Conservation (phyloP, 73 alveolate genomes). For the Paramecium primaurelia region DNA sequence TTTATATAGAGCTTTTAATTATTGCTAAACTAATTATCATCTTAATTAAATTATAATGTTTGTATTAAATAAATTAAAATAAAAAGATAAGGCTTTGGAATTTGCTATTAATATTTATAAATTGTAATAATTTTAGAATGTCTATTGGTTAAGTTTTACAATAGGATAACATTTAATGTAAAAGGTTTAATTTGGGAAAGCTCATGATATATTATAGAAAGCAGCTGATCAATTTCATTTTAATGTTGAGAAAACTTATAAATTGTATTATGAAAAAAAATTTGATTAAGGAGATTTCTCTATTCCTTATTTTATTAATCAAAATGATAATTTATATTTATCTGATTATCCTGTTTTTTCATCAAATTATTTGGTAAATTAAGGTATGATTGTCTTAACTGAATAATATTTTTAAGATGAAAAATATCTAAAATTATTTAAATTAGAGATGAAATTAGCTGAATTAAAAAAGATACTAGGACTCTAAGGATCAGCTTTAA, state of each 20-base stretch:
- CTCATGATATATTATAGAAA: constrained; percentile 37
- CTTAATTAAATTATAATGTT: background rate
- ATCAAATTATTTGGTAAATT: background rate
- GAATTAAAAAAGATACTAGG: constrained; percentile 26
- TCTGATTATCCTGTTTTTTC: constrained; percentile 31
- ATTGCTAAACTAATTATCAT: constrained; percentile 26
- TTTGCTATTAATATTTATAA: constrained; percentile 37
- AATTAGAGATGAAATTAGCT: constrained; percentile 37
- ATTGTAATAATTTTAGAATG: background rate
- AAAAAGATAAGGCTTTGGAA: constrained; percentile 31
- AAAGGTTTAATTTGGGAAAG: background rate
- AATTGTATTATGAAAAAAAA: constrained; percentile 38
- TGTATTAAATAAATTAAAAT: background rate
- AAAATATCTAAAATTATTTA: background rate
- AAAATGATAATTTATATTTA: constrained; percentile 2
- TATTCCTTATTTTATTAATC: constrained; percentile 18
- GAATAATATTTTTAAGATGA: constrained; percentile 19
- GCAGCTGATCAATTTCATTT: constrained; percentile 37
- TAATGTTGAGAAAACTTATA: background rate
- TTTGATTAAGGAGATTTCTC: background rate
- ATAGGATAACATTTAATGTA: constrained; percentile 17
- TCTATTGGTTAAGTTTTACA: constrained; percentile 33
- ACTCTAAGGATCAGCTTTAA: constrained; percentile 32
- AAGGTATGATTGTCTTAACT: constrained; percentile 7
- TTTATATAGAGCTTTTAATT: constrained; percentile 26